These are phyloP conservation scores for Eucalyptus sideroxylon DNA, from an alignment of 345 rosid genomes.

Conservation along the genomic window DNA sequence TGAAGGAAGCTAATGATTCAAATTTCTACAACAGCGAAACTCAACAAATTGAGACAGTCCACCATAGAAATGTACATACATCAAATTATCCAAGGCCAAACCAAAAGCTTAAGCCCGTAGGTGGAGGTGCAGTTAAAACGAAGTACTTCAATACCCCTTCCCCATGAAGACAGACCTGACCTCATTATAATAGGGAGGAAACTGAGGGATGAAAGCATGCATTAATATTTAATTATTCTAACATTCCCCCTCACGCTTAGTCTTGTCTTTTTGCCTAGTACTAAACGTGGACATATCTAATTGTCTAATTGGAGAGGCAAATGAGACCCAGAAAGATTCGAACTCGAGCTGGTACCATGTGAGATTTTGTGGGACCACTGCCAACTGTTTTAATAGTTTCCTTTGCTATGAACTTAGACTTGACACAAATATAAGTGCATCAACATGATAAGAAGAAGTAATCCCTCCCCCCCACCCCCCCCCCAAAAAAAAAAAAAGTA, in stretches of 20 bases:
- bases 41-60: background rate
- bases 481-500: background rate
- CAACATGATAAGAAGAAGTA: background rate
- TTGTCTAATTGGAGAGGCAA: too few species aligned
- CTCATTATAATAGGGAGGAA: background rate
- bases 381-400: background rate
- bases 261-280: too few species aligned
- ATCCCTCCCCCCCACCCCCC: background rate
- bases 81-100: background rate
- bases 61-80: background rate
- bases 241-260: too few species aligned
- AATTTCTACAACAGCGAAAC: background rate
- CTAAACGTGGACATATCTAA: too few species aligned
- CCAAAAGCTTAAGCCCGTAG: background rate
- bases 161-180: background rate
- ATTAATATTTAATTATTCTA: too few species aligned
- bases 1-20: background rate
- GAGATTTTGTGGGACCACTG: too few species aligned
- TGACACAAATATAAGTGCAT: background rate
- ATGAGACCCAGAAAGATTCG: too few species aligned
- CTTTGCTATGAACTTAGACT: background rate
- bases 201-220: background rate
- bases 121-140: background rate
- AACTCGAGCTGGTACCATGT: too few species aligned
- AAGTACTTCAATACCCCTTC: background rate